Percentiles rank a stretch among this genome's conserved stretches.
Conservation (phyloP, 2,329 filamentous ascomycete species). For the Penicillium sp. region DNA sequence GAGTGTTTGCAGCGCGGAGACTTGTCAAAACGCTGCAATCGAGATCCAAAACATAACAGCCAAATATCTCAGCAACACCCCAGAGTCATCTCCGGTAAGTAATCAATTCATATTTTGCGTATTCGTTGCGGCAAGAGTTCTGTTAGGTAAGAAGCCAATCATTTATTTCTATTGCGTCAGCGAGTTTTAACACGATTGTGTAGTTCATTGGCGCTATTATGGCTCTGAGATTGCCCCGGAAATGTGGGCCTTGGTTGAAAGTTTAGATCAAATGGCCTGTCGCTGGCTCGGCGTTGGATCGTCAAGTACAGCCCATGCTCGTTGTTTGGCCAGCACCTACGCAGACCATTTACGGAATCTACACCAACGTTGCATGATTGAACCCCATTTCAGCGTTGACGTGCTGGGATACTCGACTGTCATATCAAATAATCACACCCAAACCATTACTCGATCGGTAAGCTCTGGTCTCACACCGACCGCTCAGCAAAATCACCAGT, state of each 20-base stretch:
- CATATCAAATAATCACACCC: not conserved
- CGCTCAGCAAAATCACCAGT: not conserved
- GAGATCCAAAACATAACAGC: conserved; percentile 53
- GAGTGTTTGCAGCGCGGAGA: conserved; percentile 56
- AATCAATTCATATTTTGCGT: conserved; percentile 55
- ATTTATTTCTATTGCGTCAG: too few relatives aligned
- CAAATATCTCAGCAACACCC: conserved; percentile 53
- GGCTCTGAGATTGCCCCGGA: conserved; percentile 27
- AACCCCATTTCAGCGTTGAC: conserved; percentile 17
- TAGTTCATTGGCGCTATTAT: conserved; percentile 39
- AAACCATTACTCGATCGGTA: not conserved
- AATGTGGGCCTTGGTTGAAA: conserved; percentile 32
- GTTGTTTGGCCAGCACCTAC: conserved; percentile 12
- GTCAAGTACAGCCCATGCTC: not conserved
- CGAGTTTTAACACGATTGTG: not conserved
- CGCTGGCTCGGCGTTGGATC: conserved; percentile 12
- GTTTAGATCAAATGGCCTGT: conserved; percentile 32
- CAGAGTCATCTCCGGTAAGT: conserved; percentile 25
- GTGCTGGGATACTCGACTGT: conserved; percentile 9
- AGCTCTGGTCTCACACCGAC: not conserved
- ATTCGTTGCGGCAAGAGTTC: conserved; percentile 48
- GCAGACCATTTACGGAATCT: conserved; percentile 20
- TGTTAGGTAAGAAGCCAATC: conserved; percentile 27
- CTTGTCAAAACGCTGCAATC: conserved; percentile 55
- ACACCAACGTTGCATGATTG: conserved; percentile 7